These are phyloP conservation scores for Escovopsis sp. DNA, from an alignment of 2,329 filamentous ascomycete genomes.

Conservation along the genomic window DNA sequence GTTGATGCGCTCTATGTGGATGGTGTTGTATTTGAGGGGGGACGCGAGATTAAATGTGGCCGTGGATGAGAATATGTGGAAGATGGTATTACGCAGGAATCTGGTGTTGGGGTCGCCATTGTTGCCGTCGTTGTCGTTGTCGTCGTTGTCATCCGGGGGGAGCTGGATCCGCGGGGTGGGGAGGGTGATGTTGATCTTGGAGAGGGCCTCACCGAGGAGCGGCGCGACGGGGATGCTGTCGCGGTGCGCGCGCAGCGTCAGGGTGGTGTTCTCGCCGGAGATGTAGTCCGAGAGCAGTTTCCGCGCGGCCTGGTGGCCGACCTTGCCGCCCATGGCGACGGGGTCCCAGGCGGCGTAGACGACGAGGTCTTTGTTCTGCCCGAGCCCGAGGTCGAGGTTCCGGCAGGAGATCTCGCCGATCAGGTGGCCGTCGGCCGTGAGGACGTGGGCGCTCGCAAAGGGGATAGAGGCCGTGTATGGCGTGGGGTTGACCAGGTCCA, in stretches of 20 bases:
- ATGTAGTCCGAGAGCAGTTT: constrained; percentile 74
- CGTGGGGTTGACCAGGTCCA: constrained; percentile 86
- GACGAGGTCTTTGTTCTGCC: constrained; percentile 55
- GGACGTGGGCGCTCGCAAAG: constrained; percentile 60
- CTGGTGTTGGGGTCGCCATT: constrained; percentile 33
- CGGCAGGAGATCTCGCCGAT: constrained; percentile 61
- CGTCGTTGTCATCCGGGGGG: constrained; percentile 33
- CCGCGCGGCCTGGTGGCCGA: constrained; percentile 47
- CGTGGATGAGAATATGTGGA: constrained; percentile 77
- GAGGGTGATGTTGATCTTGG: constrained; percentile 55
- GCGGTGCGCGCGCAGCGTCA: constrained; percentile 58
- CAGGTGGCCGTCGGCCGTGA: constrained; percentile 51
- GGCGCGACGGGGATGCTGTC: constrained; percentile 62
- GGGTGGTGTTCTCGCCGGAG: constrained; percentile 71
- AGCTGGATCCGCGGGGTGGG: constrained; percentile 52
- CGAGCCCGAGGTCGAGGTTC: constrained; percentile 48
- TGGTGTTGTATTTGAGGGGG: constrained; percentile 55
- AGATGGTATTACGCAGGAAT: constrained; percentile 74
- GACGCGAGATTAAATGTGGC: constrained; percentile 74
- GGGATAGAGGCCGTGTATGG: constrained; percentile 73
- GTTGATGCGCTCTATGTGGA: constrained; percentile 67
- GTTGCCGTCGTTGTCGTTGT: constrained; percentile 21
- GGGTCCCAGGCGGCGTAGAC: constrained; percentile 67
- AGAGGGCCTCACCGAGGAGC: constrained; percentile 55
- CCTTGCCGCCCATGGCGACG: constrained; percentile 36